These are phyloP conservation scores for Lachnellula arida DNA, from an alignment of 2,329 filamentous ascomycete species.

Conservation along the genomic window DNA sequence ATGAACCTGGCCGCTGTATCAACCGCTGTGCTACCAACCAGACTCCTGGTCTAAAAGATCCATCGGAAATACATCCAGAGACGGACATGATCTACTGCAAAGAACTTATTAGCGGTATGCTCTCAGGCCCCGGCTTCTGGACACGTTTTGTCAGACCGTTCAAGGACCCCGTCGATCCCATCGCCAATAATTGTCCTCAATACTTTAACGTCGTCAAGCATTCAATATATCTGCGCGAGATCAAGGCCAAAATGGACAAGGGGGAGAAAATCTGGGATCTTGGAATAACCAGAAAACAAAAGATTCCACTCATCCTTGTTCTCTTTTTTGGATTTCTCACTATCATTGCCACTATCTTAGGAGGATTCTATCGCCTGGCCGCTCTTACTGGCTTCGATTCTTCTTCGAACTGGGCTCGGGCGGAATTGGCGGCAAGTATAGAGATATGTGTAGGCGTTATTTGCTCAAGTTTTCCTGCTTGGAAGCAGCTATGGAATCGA, in stretches of 20 bases:
- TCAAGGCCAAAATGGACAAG: slow-evolving; percentile 56
- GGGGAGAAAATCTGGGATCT: too few species aligned
- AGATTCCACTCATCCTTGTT: too few species aligned
- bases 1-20: slow-evolving; percentile 18
- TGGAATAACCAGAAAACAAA: too few species aligned
- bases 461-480: too few species aligned
- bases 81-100: slow-evolving; percentile 54
- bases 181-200: slow-evolving; percentile 54
- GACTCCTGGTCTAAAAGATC: not conserved
- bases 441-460: too few species aligned
- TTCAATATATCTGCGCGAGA: slow-evolving; percentile 58
- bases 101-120: slow-evolving; percentile 54
- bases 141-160: slow-evolving; percentile 61
- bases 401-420: too few species aligned
- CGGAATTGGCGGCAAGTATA: too few species aligned
- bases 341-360: too few species aligned
- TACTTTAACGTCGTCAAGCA: slow-evolving; percentile 56
- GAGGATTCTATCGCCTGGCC: too few species aligned
- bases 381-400: too few species aligned
- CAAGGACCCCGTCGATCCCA: slow-evolving; percentile 53
- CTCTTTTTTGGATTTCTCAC: too few species aligned
- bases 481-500: too few species aligned
- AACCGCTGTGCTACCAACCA: slow-evolving; percentile 4
- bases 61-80: slow-evolving; percentile 19
- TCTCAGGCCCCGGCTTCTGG: slow-evolving; percentile 61